phyloP scores from a whole-genome alignment of 371 early-diverging fungal species.

The Chytridiales sp. region DNA sequence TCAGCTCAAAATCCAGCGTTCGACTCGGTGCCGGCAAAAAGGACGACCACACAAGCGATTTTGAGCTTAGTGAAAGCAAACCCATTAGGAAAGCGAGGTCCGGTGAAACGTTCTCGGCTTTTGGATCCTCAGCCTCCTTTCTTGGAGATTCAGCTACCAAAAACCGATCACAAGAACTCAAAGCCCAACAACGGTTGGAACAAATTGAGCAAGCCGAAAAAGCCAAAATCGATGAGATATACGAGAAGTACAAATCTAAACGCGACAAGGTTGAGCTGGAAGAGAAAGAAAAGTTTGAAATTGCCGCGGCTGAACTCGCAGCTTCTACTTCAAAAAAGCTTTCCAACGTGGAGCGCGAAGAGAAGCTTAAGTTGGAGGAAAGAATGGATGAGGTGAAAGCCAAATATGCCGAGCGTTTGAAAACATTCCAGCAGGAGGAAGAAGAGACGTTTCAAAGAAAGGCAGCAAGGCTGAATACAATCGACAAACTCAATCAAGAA shows the following conservation, averaged over 20 bases:
- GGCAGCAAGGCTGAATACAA: conserved; percentile 1
- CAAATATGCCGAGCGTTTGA: not conserved
- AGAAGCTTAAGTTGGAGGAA: not conserved
- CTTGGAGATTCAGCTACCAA: no score
- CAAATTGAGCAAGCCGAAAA: not conserved
- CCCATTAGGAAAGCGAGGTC: not conserved
- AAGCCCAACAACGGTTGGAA: not conserved
- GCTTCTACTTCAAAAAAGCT: not conserved
- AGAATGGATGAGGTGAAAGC: conserved; percentile 1
- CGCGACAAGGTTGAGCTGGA: not conserved
- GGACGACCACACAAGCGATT: not conserved
- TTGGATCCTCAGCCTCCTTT: not conserved
- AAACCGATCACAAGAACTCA: no score
- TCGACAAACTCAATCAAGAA: conserved; percentile 6
- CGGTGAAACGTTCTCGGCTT: not conserved
- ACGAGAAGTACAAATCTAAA: not conserved
- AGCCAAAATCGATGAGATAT: not conserved
- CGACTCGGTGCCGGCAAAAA: not conserved
- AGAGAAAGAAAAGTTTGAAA: conserved; percentile 6
- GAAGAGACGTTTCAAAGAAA: conserved; percentile 3
- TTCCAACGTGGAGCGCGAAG: not conserved
- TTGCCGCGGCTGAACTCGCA: not conserved
- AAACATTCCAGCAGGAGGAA: conserved; percentile 17
- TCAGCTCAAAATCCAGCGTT: not conserved
- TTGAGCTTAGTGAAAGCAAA: not conserved